Evolutionary conservation across 192 early-diverging fungal genomes (phyloP).

Genomic region (Coemansia sp.): DNA sequence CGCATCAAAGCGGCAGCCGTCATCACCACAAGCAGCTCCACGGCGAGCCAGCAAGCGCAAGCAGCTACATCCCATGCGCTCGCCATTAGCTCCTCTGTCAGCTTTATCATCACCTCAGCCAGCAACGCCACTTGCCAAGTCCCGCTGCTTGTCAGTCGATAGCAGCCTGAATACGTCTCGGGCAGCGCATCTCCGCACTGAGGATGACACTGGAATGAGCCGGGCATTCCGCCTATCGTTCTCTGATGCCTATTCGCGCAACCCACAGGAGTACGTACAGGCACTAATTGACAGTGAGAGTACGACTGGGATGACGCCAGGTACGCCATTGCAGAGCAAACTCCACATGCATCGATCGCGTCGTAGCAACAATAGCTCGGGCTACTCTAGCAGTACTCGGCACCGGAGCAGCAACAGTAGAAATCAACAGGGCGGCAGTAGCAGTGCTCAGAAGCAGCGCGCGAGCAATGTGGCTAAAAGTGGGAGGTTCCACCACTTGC

Average conservation of each 20-base stretch:
- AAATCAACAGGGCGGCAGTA: neutral
- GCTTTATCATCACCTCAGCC: neutral
- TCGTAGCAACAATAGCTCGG: slow-evolving; percentile 19
- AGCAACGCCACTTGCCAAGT: slow-evolving; percentile 17
- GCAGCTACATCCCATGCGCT: slow-evolving; percentile 53
- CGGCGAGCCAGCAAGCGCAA: slow-evolving; percentile 56
- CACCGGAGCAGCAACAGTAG: neutral
- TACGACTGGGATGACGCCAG: slow-evolving; percentile 8
- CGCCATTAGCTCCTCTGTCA: slow-evolving; percentile 27
- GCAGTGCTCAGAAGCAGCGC: slow-evolving; percentile 20
- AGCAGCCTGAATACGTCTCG: slow-evolving; percentile 12
- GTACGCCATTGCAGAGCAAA: slow-evolving; percentile 10
- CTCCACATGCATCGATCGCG: slow-evolving; percentile 24
- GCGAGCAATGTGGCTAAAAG: slow-evolving; percentile 11
- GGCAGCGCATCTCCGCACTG: neutral
- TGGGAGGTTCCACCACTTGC: slow-evolving; percentile 49
- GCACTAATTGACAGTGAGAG: slow-evolving; percentile 45
- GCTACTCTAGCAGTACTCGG: slow-evolving; percentile 4
- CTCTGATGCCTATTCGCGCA: slow-evolving; percentile 48
- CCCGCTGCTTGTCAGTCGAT: slow-evolving; percentile 42
- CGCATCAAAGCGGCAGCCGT: slow-evolving; percentile 1
- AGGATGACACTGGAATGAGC: slow-evolving; percentile 5
- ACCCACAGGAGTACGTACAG: slow-evolving; percentile 55
- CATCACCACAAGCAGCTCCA: neutral
- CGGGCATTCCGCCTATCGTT: slow-evolving; percentile 56